Evolutionary conservation across 2,329 filamentous ascomycete genomes (phyloP).

Genomic region (Teratosphaeria pseudoeucalypti): DNA sequence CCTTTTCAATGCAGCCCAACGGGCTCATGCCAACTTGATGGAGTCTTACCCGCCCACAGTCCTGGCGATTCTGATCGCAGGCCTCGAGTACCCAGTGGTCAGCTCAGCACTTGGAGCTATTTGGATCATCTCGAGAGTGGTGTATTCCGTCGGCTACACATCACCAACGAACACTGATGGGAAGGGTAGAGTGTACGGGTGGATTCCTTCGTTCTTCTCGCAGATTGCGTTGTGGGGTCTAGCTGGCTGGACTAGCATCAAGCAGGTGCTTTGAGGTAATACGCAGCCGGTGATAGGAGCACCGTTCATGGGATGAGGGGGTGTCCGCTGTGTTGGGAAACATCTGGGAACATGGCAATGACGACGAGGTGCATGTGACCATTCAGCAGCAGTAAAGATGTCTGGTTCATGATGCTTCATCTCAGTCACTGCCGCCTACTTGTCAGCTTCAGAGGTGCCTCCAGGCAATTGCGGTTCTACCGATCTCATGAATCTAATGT

Average conservation of each 20-base stretch:
- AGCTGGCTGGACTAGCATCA: conserved; percentile 19
- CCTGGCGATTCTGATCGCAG: conserved; percentile 43
- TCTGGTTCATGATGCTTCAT: neutral
- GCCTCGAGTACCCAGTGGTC: conserved; percentile 42
- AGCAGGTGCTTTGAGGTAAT: conserved; percentile 16
- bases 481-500: neutral
- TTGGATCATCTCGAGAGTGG: conserved; percentile 40
- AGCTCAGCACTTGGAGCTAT: conserved; percentile 35
- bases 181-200: conserved; percentile 34
- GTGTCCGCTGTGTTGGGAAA: neutral
- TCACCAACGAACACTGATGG: conserved; percentile 28
- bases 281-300: neutral
- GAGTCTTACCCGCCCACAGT: conserved; percentile 47
- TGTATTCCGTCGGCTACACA: conserved; percentile 41
- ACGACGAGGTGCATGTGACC: neutral
- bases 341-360: neutral
- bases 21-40: conserved; percentile 45
- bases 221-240: conserved; percentile 23
- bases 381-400: neutral
- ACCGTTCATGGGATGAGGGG: neutral
- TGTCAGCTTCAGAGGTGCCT: neutral
- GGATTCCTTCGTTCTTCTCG: conserved; percentile 16
- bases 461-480: neutral
- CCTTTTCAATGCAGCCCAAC: conserved; percentile 43
- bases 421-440: neutral